phyloP scores from a whole-genome alignment of 495 filamentous ascomycete species.

The Penicillium manginii region DNA sequence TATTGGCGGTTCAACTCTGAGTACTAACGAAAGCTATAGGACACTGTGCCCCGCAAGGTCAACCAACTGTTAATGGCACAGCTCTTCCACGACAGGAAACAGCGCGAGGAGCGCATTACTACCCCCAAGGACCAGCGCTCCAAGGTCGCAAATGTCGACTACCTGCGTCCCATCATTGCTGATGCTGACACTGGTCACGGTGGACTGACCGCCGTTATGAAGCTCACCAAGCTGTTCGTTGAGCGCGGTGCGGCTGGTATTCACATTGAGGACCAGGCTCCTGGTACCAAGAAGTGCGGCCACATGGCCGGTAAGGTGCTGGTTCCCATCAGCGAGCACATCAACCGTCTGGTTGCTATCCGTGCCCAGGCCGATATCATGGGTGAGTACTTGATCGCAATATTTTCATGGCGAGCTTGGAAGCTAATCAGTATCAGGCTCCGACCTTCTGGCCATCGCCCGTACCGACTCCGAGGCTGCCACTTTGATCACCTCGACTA shows the following conservation, averaged over 20 bases:
- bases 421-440: constrained; percentile 46
- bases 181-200: constrained; percentile 98
- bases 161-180: constrained; percentile 92
- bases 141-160: constrained; percentile 84
- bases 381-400: constrained; percentile 56
- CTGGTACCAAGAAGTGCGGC: constrained; percentile 98
- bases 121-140: constrained; percentile 72
- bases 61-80: constrained; percentile 96
- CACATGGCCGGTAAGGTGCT: constrained; percentile 99
- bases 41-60: constrained; percentile 98
- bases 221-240: constrained; percentile 96
- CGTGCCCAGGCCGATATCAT: constrained; percentile 98
- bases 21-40: constrained; percentile 52
- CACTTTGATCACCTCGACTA: constrained; percentile 94
- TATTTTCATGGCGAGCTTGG: not conserved
- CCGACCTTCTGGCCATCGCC: constrained; percentile 86
- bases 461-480: constrained; percentile 97
- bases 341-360: constrained; percentile 96
- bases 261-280: constrained; percentile 98
- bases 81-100: constrained; percentile 99
- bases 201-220: constrained; percentile 97
- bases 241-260: constrained; percentile 97
- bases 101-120: constrained; percentile 89
- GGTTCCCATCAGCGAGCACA: constrained; percentile 96
- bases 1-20: not conserved